Percentiles rank a stretch among this genome's conserved stretches.
Conservation (phyloP, 768 basidiomycete genomes). For the Lactarius evosmus region DNA sequence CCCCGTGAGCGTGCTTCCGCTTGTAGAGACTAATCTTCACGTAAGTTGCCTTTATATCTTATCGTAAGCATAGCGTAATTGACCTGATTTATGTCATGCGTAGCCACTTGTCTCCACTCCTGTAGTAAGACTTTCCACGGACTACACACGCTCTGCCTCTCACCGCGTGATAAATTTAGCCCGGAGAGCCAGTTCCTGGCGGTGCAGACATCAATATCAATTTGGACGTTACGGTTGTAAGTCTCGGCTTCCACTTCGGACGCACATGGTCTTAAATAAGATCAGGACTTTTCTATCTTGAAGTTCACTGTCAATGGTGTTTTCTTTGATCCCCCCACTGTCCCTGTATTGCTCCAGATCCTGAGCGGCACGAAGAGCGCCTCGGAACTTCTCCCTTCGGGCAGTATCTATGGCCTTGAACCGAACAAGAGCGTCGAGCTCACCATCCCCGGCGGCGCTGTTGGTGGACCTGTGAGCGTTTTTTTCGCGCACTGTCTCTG, state of each 20-base stretch:
- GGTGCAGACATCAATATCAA: conserved; percentile 25
- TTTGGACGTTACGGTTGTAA: conserved; percentile 14
- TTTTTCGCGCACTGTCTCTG: neutral
- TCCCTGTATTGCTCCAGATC: conserved; percentile 21
- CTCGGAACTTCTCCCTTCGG: conserved; percentile 10
- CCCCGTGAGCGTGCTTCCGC: conserved; percentile 4
- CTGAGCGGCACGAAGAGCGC: conserved; percentile 14
- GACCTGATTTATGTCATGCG: neutral
- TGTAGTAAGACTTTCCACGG: neutral
- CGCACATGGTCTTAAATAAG: neutral
- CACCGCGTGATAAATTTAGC: neutral
- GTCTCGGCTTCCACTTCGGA: conserved; percentile 25
- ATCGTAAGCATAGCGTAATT: too few relatives aligned
- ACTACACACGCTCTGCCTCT: neutral
- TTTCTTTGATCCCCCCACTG: conserved; percentile 1
- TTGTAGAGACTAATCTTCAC: conserved; percentile 23
- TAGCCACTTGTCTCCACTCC: conserved; percentile 5
- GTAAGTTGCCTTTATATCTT: neutral
- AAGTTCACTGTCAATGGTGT: neutral
- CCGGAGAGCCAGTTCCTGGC: conserved; percentile 12
- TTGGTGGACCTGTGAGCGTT: conserved; percentile 9
- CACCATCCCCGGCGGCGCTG: conserved; percentile 7
- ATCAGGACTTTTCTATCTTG: neutral
- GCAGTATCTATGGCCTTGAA: conserved; percentile 17
- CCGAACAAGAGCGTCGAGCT: conserved; percentile 20